Conservation (phyloP, 2,329 filamentous ascomycete species). For the Penicillium sp. region DNA sequence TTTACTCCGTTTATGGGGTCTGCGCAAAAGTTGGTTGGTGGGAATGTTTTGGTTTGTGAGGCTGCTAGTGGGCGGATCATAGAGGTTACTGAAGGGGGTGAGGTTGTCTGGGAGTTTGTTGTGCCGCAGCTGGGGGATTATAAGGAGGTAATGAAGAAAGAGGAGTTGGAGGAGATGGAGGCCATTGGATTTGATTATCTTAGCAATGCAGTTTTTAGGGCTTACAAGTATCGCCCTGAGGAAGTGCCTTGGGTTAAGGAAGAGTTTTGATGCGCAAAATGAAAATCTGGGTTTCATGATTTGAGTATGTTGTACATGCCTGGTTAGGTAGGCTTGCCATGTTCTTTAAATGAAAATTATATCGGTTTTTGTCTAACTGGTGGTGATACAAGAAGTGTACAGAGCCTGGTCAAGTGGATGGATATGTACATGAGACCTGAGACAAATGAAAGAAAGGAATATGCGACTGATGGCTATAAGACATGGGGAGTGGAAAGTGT, state of each 20-base stretch:
- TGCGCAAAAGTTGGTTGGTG: constrained; percentile 42
- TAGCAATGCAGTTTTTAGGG: constrained; percentile 46
- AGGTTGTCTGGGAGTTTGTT: constrained; percentile 47
- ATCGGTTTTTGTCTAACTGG: constrained; percentile 10
- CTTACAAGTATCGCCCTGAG: constrained; percentile 44
- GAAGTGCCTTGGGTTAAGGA: constrained; percentile 41
- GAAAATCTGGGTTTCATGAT: background rate
- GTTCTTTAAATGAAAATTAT: background rate
- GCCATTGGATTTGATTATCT: constrained; percentile 39
- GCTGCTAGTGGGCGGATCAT: constrained; percentile 45
- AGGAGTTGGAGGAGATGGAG: constrained; percentile 33
- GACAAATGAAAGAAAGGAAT: constrained; percentile 9
- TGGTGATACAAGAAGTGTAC: constrained; percentile 11
- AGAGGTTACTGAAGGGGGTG: constrained; percentile 43
- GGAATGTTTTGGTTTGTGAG: constrained; percentile 47
- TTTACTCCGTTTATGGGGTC: constrained; percentile 51
- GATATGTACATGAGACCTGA: background rate
- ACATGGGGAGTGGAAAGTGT: background rate
- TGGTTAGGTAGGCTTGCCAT: background rate
- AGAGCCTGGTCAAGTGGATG: background rate
- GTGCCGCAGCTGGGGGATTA: constrained; percentile 44
- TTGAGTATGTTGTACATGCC: background rate
- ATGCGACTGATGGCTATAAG: background rate
- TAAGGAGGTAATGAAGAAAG: constrained; percentile 21
- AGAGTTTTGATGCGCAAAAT: background rate